These are phyloP conservation scores for Neostapfia colusana DNA, from an alignment of 176 grass and related monocot genomes.

Conservation along the genomic window DNA sequence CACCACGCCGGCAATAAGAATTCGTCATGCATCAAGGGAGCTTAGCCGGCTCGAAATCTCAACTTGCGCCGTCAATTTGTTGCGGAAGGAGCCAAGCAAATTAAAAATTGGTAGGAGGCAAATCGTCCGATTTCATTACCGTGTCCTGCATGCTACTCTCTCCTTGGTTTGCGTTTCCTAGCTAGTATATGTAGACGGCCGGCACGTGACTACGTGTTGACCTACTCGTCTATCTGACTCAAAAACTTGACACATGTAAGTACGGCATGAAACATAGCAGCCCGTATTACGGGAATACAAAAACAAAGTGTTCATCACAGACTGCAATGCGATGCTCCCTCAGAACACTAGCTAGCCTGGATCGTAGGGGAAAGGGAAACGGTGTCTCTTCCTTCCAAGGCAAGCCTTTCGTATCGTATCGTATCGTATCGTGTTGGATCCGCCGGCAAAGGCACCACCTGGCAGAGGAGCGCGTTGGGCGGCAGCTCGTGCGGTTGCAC, in stretches of 20 bases:
- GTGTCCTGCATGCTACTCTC: not conserved
- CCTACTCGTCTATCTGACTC: not conserved
- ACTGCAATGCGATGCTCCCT: not conserved
- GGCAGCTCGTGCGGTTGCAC: not conserved
- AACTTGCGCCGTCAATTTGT: not conserved
- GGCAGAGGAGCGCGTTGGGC: not conserved
- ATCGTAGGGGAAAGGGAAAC: not conserved
- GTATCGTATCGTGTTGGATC: not conserved
- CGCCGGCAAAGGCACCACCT: not conserved
- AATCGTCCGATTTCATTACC: conserved; percentile 7
- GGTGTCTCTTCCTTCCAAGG: conserved; percentile 35
- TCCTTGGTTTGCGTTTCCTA: not conserved
- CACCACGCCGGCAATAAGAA: not conserved
- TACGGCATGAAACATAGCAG: not conserved
- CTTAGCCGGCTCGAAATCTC: not conserved
- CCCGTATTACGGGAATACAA: not conserved
- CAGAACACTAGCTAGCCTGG: not conserved
- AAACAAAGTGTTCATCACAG: not conserved
- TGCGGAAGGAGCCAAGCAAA: not conserved
- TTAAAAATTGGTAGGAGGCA: not conserved
- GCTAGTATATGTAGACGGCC: not conserved
- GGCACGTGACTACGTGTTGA: conserved; percentile 12
- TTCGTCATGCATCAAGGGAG: not conserved
- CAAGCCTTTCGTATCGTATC: not conserved
- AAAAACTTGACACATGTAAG: not conserved